Percentiles rank a stretch among this genome's conserved stretches.
Evolutionary conservation across 2,329 filamentous ascomycete genomes (phyloP).

Genomic region (Fusarium chaquense): DNA sequence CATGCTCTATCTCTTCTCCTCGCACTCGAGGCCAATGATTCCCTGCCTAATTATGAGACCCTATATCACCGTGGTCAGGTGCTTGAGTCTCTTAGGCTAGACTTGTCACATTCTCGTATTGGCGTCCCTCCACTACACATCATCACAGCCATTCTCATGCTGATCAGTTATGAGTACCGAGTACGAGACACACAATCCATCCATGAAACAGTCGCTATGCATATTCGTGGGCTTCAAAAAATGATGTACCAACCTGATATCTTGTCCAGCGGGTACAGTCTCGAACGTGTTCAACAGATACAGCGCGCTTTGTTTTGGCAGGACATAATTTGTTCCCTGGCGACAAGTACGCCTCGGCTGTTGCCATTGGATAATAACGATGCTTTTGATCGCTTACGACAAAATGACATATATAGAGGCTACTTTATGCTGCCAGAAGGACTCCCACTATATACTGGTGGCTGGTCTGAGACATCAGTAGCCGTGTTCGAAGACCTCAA

Average conservation of each 20-base stretch:
- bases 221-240: slow-evolving; percentile 4
- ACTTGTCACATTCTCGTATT: not conserved
- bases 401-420: rapidly evolving
- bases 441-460: rapidly evolving
- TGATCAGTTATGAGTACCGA: slow-evolving; percentile 17
- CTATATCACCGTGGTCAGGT: slow-evolving; percentile 10
- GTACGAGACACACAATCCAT: not conserved
- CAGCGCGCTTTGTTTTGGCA: slow-evolving; percentile 18
- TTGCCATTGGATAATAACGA: not conserved
- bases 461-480: not conserved
- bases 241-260: not conserved
- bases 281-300: not conserved
- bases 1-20: slow-evolving; percentile 14
- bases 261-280: not conserved
- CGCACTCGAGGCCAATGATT: not conserved
- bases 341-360: not conserved
- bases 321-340: slow-evolving; percentile 12
- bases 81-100: not conserved
- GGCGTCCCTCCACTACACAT: not conserved
- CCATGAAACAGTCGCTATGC: not conserved
- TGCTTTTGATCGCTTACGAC: not conserved
- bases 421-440: not conserved
- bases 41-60: not conserved
- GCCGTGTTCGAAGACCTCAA: not conserved
- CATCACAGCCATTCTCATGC: not conserved